Evolutionary conservation across 2,329 filamentous ascomycete genomes (phyloP).

Genomic region (Fusarium devonianum): DNA sequence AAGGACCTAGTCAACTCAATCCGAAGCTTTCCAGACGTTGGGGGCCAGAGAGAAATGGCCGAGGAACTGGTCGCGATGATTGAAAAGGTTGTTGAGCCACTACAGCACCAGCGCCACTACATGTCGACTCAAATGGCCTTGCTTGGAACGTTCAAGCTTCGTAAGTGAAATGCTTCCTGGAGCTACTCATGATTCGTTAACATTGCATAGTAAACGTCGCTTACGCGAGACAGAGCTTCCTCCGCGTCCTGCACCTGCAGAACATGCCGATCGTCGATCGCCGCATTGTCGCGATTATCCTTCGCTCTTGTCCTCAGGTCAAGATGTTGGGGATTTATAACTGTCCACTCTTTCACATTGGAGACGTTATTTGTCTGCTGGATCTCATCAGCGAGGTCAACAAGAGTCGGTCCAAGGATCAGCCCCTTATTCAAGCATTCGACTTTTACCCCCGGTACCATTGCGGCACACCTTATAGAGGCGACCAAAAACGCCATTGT

Average conservation of each 20-base stretch:
- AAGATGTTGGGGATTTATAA: slow-evolving; percentile 48
- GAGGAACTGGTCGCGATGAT: slow-evolving; percentile 19
- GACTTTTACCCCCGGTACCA: slow-evolving; percentile 49
- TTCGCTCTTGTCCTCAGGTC: slow-evolving; percentile 44
- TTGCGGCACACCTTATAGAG: slow-evolving; percentile 34
- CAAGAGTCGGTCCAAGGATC: slow-evolving; percentile 14
- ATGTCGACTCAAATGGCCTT: slow-evolving; percentile 25
- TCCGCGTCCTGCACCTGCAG: slow-evolving; percentile 43
- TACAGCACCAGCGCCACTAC: background rate
- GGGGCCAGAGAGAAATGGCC: too few species aligned
- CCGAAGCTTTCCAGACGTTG: slow-evolving; percentile 14
- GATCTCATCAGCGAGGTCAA: slow-evolving; percentile 50
- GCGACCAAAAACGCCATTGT: background rate
- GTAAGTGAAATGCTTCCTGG: slow-evolving; percentile 37
- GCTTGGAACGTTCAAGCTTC: slow-evolving; percentile 4
- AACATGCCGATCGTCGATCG: slow-evolving; percentile 45
- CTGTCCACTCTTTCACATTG: slow-evolving; percentile 49
- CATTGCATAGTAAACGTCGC: slow-evolving; percentile 38
- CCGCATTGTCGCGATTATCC: slow-evolving; percentile 46
- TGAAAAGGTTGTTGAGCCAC: background rate
- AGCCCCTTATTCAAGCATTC: slow-evolving; percentile 36
- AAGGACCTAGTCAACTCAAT: slow-evolving; percentile 7
- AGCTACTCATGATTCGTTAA: too few species aligned
- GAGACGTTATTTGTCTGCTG: slow-evolving; percentile 45
- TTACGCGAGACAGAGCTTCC: slow-evolving; percentile 13